Evolutionary conservation across 176 grass and related monocot genomes (phyloP).

Genomic region (Metroxylon sagu): DNA sequence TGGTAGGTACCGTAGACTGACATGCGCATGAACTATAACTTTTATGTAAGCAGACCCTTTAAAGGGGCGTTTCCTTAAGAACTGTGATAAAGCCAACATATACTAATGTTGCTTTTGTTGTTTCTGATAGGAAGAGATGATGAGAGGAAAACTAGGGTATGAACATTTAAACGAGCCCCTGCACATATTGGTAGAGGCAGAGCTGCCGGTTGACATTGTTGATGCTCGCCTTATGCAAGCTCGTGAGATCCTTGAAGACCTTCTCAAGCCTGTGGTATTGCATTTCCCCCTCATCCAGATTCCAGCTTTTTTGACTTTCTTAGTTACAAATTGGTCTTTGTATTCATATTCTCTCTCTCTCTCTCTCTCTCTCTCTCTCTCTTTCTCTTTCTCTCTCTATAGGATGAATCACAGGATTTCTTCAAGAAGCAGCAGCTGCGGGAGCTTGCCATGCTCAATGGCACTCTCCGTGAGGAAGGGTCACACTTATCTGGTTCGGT

Average conservation of each 20-base stretch:
- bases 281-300: not conserved
- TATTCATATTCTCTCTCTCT: too few relatives aligned
- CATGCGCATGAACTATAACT: too few relatives aligned
- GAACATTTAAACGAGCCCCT: slow-evolving; percentile 95
- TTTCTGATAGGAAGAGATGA: slow-evolving; percentile 66
- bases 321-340: slow-evolving; percentile 8
- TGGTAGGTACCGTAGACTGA: too few relatives aligned
- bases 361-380: not conserved
- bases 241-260: slow-evolving; percentile 78
- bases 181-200: slow-evolving; percentile 87
- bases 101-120: not conserved
- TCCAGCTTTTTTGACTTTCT: too few relatives aligned
- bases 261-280: slow-evolving; percentile 78
- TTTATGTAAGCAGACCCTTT: not conserved
- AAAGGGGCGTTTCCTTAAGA: not conserved
- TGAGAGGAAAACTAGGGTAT: slow-evolving; percentile 87
- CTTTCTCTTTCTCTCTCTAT: not conserved
- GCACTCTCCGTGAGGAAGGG: slow-evolving; percentile 87
- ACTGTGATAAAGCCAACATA: not conserved
- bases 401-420: slow-evolving; percentile 95
- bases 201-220: slow-evolving; percentile 75
- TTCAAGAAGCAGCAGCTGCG: slow-evolving; percentile 96
- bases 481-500: slow-evolving; percentile 70
- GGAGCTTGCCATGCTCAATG: slow-evolving; percentile 88
- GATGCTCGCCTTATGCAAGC: slow-evolving; percentile 82